phyloP scores from a whole-genome alignment of 148 eudicot genomes.

The Linanthus parryae region DNA sequence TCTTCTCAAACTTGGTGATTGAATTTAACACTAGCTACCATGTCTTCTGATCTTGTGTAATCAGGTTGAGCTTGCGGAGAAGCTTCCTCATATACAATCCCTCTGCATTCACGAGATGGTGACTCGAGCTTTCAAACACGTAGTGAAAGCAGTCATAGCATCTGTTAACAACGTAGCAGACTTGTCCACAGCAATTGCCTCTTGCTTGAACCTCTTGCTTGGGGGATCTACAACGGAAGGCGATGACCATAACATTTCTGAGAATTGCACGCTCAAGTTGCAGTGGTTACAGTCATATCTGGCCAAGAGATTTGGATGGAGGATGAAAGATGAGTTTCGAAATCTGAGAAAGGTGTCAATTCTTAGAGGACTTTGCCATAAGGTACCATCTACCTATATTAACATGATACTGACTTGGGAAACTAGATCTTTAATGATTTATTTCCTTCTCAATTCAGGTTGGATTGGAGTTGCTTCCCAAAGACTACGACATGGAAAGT shows the following conservation, averaged over 20 bases:
- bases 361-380: constrained; percentile 90
- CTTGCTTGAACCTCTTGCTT: constrained; percentile 73
- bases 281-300: constrained; percentile 72
- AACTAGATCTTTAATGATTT: background rate
- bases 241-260: constrained; percentile 21
- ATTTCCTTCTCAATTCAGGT: constrained; percentile 36
- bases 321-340: constrained; percentile 66
- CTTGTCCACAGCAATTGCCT: constrained; percentile 66
- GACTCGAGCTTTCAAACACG: constrained; percentile 94
- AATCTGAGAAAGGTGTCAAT: constrained; percentile 71
- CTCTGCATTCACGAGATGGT: constrained; percentile 99
- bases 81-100: constrained; percentile 97
- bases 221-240: constrained; percentile 33
- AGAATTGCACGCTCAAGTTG: constrained; percentile 46
- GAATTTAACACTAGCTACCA: background rate
- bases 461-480: constrained; percentile 90
- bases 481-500: constrained; percentile 82
- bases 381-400: constrained; percentile 36
- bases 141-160: constrained; percentile 81
- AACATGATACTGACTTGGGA: background rate
- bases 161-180: constrained; percentile 52
- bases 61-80: constrained; percentile 88
- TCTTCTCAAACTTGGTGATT: background rate
- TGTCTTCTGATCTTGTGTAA: constrained; percentile 17
- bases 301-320: constrained; percentile 70